phyloP scores from a whole-genome alignment of 331 rosid genomes.

The Erythrophleum ivorense region DNA sequence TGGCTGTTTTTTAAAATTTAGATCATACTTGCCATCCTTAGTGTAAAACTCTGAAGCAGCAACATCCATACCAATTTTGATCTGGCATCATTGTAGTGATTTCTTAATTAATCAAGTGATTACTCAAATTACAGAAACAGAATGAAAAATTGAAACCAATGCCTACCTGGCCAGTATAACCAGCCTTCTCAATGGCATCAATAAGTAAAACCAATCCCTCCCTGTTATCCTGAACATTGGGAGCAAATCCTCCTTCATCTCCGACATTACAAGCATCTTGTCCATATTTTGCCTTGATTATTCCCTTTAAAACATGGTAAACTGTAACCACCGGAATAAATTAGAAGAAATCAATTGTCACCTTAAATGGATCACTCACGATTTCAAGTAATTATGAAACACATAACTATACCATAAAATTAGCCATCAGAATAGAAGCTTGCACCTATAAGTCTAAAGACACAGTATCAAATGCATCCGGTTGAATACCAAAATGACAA shows the following conservation, averaged over 20 bases:
- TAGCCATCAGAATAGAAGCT: conserved; percentile 30
- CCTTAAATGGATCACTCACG: neutral
- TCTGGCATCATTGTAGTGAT: conserved; percentile 60
- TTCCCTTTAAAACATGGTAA: conserved; percentile 88
- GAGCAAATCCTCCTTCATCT: conserved; percentile 99
- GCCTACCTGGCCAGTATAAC: conserved; percentile 92
- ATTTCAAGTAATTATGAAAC: neutral
- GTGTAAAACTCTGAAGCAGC: conserved; percentile 96
- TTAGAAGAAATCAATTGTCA: neutral
- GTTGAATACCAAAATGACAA: conserved; percentile 27
- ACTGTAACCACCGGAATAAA: conserved; percentile 53
- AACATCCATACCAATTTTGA: conserved; percentile 99
- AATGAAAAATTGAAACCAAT: conserved; percentile 22
- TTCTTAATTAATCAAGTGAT: conserved; percentile 17
- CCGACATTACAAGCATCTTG: conserved; percentile 99
- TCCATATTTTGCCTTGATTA: conserved; percentile 93
- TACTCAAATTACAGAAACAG: conserved; percentile 27
- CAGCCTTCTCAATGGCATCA: conserved; percentile 98
- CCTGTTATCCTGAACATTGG: conserved; percentile 96
- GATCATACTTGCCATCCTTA: conserved; percentile 81
- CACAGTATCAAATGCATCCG: conserved; percentile 14
- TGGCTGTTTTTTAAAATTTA: conserved; percentile 92
- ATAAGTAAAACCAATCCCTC: conserved; percentile 93
- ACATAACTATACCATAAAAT: conserved; percentile 1
- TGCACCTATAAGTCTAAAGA: neutral